Conservation (phyloP, 2,329 filamentous ascomycete species). For the Xylaria multiplex region DNA sequence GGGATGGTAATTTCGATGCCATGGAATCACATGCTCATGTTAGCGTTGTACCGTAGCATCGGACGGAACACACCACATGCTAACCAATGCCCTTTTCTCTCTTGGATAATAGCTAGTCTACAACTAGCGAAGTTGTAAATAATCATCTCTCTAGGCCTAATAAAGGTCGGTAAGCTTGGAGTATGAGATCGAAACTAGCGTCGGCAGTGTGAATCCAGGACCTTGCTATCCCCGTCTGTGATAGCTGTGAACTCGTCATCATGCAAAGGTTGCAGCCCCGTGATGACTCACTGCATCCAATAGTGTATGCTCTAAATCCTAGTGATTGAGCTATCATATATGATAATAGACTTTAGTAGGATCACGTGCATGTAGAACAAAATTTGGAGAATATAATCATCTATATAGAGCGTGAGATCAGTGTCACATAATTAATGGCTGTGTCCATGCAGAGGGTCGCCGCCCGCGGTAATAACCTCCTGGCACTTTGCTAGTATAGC, state of each 20-base stretch:
- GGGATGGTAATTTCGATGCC: not conserved
- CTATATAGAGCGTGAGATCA: conserved; percentile 18
- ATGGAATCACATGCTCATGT: not conserved
- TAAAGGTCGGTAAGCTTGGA: conserved; percentile 1
- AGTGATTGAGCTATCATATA: conserved; percentile 18
- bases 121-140: not conserved
- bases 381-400: conserved; percentile 10
- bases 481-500: conserved; percentile 81
- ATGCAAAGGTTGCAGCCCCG: not conserved
- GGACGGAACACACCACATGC: not conserved
- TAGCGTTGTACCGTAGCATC: conserved; percentile 1
- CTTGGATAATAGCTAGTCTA: not conserved
- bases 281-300: conserved; percentile 6
- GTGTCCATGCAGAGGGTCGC: conserved; percentile 47
- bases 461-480: conserved; percentile 54
- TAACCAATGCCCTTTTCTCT: not conserved
- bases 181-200: not conserved
- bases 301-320: not conserved
- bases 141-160: not conserved
- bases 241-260: not conserved
- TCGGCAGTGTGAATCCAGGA: not conserved
- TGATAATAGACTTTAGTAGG: conserved; percentile 5
- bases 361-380: conserved; percentile 11
- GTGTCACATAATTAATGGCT: conserved; percentile 37
- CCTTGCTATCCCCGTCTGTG: not conserved